Conservation (phyloP, 208 protist species). For the Leishmania aethiopica region DNA sequence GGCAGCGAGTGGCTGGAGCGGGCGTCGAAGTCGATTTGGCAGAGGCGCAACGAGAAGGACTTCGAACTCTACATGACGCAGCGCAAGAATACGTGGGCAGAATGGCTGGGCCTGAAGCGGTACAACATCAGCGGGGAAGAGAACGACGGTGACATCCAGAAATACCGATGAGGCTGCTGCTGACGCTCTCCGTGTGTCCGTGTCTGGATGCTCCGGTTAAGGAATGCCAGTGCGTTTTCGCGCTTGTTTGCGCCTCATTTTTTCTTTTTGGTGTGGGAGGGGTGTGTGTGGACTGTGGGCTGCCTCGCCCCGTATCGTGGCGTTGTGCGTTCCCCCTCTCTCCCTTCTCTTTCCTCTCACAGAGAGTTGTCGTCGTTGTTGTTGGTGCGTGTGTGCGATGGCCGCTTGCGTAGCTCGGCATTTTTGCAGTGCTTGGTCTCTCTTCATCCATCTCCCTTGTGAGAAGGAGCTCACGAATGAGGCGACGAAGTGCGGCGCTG, state of each 20-base stretch:
- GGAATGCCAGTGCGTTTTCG: neutral
- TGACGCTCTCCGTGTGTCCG: neutral
- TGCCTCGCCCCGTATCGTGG: no score
- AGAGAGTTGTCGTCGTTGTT: neutral
- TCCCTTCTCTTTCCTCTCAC: neutral
- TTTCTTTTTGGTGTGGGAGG: neutral
- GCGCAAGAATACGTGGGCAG: constrained; percentile 82
- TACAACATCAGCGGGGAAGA: constrained; percentile 88
- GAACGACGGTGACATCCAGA: constrained; percentile 79
- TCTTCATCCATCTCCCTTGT: neutral
- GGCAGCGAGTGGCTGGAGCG: constrained; percentile 77
- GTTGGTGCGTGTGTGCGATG: neutral
- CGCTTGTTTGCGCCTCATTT: neutral
- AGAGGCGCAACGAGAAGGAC: constrained; percentile 83
- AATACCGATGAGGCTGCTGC: constrained; percentile 39
- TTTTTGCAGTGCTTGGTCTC: neutral
- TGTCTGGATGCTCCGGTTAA: neutral
- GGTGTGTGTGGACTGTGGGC: neutral
- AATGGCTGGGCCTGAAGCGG: constrained; percentile 85
- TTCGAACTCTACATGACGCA: constrained; percentile 89
- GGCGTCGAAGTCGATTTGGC: constrained; percentile 79
- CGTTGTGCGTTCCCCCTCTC: neutral
- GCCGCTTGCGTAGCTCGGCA: neutral
- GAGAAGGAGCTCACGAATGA: neutral
- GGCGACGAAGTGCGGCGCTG: neutral